Evolutionary conservation across 805 yeast species (phyloP).

Genomic region (Diddensiella transvaalensis): DNA sequence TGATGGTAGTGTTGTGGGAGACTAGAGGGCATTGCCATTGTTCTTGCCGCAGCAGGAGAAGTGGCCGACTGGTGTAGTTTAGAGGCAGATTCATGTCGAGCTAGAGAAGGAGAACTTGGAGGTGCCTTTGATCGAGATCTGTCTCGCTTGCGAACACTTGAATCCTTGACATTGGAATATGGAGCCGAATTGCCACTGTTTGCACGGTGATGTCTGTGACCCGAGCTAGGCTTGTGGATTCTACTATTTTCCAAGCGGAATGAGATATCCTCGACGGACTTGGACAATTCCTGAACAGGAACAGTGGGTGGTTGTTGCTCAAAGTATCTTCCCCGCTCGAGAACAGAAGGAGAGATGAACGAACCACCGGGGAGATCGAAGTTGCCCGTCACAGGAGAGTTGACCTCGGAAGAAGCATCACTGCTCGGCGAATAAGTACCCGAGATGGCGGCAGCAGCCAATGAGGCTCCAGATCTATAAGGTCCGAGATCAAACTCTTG

Average conservation of each 20-base stretch:
- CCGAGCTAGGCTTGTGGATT: background rate
- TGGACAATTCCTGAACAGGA: background rate
- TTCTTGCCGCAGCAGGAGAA: background rate
- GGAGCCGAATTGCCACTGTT: background rate
- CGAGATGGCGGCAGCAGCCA: constrained; percentile 20
- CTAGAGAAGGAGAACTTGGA: background rate
- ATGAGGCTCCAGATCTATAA: constrained; percentile 16
- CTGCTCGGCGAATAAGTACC: constrained; percentile 5
- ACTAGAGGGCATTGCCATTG: background rate
- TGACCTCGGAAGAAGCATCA: background rate
- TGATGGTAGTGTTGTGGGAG: too few relatives aligned
- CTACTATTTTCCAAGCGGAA: background rate
- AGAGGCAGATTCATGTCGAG: background rate
- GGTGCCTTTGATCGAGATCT: background rate
- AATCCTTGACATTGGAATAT: background rate
- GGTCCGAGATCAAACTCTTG: constrained; percentile 14
- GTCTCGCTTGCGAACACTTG: background rate
- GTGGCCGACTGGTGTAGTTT: too few relatives aligned
- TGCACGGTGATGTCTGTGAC: background rate
- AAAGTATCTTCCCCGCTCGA: background rate
- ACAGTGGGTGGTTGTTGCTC: background rate
- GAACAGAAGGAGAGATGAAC: background rate
- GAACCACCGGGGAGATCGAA: background rate
- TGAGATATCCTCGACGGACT: background rate
- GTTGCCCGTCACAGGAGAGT: background rate